Evolutionary conservation across 306 rosid species (phyloP).

Genomic region (Lithocarpus polystachyus): DNA sequence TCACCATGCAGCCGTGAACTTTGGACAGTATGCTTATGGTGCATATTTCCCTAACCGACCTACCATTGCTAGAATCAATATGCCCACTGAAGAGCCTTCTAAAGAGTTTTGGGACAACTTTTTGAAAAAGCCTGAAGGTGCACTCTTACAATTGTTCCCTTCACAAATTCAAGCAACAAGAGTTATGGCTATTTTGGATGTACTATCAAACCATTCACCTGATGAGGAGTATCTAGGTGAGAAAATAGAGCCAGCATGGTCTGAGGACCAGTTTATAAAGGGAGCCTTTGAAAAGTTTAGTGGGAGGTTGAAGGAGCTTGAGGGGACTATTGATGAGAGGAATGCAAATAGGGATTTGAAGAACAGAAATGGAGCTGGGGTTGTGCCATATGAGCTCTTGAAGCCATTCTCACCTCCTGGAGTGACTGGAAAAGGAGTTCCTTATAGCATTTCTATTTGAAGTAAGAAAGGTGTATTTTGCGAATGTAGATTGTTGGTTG

Average conservation of each 20-base stretch:
- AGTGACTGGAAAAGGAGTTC: conserved; percentile 73
- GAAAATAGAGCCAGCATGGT: conserved; percentile 35
- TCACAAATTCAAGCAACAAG: conserved; percentile 47
- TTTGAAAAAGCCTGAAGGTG: conserved; percentile 29
- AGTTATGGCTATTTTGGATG: conserved; percentile 37
- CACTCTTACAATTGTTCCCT: conserved; percentile 28
- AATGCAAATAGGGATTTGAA: conserved; percentile 8
- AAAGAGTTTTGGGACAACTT: conserved; percentile 28
- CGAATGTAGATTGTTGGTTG: neutral
- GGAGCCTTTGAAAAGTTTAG: conserved; percentile 34
- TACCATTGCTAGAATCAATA: conserved; percentile 18
- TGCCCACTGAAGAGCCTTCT: conserved; percentile 40
- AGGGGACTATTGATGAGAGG: conserved; percentile 32
- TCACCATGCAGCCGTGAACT: conserved; percentile 66
- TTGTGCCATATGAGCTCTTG: conserved; percentile 50
- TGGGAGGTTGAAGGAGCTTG: conserved; percentile 39
- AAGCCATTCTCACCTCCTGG: conserved; percentile 69
- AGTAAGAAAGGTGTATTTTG: neutral
- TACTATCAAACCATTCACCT: conserved; percentile 43
- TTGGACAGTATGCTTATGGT: conserved; percentile 44
- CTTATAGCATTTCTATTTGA: conserved; percentile 79
- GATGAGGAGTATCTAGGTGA: conserved; percentile 54
- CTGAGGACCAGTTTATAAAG: conserved; percentile 32
- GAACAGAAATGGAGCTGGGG: conserved; percentile 45
- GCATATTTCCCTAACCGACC: conserved; percentile 55